phyloP scores from a whole-genome alignment of 2,329 filamentous ascomycete species.

The Lasiodiplodia theobromae region DNA sequence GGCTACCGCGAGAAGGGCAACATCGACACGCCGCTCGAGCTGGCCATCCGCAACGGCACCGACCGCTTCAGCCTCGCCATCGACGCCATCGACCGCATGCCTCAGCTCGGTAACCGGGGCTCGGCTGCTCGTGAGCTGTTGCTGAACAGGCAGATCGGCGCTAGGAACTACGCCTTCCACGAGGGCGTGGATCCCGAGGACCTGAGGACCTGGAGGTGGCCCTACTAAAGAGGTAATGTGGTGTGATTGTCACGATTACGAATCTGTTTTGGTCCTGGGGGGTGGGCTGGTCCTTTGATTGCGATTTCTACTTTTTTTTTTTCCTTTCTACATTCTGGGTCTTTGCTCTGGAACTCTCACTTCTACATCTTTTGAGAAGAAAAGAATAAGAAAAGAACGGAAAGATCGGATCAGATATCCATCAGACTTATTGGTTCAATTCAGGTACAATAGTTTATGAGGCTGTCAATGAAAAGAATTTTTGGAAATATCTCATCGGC shows the following conservation, averaged over 20 bases:
- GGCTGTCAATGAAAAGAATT: not conserved
- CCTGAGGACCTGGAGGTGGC: conserved; percentile 73
- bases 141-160: conserved; percentile 68
- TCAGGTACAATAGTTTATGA: not conserved
- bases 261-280: not conserved
- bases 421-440: not conserved
- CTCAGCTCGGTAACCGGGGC: conserved; percentile 68
- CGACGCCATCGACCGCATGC: conserved; percentile 74
- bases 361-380: not conserved
- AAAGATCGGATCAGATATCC: not conserved
- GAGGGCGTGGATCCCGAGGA: conserved; percentile 75
- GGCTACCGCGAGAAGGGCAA: conserved; percentile 86
- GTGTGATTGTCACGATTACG: conserved; percentile 1
- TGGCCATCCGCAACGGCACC: conserved; percentile 79
- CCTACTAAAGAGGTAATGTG: conserved; percentile 41
- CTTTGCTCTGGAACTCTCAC: not conserved
- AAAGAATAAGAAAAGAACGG: not conserved
- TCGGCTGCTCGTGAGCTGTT: conserved; percentile 68
- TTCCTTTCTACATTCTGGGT: not conserved
- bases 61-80: conserved; percentile 81
- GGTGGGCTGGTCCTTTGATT: not conserved
- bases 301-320: not conserved
- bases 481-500: not conserved
- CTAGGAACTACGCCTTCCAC: conserved; percentile 67
- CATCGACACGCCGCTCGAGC: conserved; percentile 80